Evolutionary conservation across 768 basidiomycete species (phyloP).

Genomic region (Lactarius quietus): DNA sequence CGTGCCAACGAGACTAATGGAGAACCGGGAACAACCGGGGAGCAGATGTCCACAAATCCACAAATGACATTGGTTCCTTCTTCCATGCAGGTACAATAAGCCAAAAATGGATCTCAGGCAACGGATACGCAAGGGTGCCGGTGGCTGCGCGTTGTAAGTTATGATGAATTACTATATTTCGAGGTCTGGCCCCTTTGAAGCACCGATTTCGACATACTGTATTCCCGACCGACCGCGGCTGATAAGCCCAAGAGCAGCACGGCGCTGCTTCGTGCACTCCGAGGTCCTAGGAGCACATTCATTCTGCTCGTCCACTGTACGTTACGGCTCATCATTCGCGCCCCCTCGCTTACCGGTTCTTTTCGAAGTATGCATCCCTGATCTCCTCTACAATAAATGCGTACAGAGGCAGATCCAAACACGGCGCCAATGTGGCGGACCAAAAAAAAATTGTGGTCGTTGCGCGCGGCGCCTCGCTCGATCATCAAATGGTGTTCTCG

Average conservation of each 20-base stretch:
- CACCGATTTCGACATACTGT: neutral
- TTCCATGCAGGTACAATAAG: neutral
- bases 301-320: neutral
- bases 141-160: neutral
- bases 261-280: neutral
- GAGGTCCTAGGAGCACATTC: neutral
- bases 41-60: neutral
- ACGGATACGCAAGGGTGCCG: neutral
- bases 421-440: constrained; percentile 1
- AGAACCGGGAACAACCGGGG: neutral
- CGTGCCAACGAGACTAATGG: neutral
- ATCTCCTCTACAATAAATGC: neutral
- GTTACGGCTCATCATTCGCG: neutral
- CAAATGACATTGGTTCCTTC: neutral
- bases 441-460: constrained; percentile 3
- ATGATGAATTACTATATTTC: neutral
- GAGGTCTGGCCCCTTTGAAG: neutral
- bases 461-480: neutral
- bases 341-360: neutral
- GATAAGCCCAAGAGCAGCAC: neutral
- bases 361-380: neutral
- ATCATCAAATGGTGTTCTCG: neutral
- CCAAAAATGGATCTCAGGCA: neutral
- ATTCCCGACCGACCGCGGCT: neutral
- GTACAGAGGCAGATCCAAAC: neutral